Percentiles rank a stretch among this genome's conserved stretches.
Conservation (phyloP, 2,329 filamentous ascomycete genomes). For the Fusarium avenaceum region DNA sequence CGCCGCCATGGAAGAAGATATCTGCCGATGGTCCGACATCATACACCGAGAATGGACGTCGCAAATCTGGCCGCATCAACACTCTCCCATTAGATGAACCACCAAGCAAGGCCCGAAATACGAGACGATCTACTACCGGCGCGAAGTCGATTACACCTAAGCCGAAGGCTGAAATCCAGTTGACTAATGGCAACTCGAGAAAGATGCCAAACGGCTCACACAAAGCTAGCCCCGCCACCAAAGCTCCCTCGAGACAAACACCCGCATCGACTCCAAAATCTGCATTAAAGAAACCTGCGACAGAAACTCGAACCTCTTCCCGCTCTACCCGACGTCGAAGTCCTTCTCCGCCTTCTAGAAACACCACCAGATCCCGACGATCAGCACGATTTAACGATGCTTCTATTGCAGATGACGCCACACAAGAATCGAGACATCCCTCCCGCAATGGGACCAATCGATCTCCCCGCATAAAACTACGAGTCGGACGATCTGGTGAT, state of each 20-base stretch:
- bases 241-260: slow-evolving; percentile 41
- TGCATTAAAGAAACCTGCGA: slow-evolving; percentile 48
- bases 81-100: slow-evolving; percentile 66
- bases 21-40: slow-evolving; percentile 88
- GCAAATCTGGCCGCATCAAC: slow-evolving; percentile 76
- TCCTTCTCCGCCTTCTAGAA: slow-evolving; percentile 57
- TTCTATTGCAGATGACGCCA: slow-evolving; percentile 34
- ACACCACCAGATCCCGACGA: slow-evolving; percentile 60
- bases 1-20: slow-evolving; percentile 94
- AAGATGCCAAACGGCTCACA: slow-evolving; percentile 47
- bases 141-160: slow-evolving; percentile 54
- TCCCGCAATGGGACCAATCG: slow-evolving; percentile 47
- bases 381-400: slow-evolving; percentile 57
- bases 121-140: slow-evolving; percentile 58
- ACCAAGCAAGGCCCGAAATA: slow-evolving; percentile 64
- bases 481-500: slow-evolving; percentile 54
- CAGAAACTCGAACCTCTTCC: slow-evolving; percentile 50
- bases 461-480: slow-evolving; percentile 64
- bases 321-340: slow-evolving; percentile 58
- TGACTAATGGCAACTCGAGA: slow-evolving; percentile 46
- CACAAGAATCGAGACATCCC: slow-evolving; percentile 28
- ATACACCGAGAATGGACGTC: slow-evolving; percentile 79
- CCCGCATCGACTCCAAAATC: slow-evolving; percentile 51
- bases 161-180: slow-evolving; percentile 48
- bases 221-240: slow-evolving; percentile 48